These are phyloP conservation scores for Pythium aphanidermatum DNA, from an alignment of 352 stramenopile genomes.

Conservation along the genomic window DNA sequence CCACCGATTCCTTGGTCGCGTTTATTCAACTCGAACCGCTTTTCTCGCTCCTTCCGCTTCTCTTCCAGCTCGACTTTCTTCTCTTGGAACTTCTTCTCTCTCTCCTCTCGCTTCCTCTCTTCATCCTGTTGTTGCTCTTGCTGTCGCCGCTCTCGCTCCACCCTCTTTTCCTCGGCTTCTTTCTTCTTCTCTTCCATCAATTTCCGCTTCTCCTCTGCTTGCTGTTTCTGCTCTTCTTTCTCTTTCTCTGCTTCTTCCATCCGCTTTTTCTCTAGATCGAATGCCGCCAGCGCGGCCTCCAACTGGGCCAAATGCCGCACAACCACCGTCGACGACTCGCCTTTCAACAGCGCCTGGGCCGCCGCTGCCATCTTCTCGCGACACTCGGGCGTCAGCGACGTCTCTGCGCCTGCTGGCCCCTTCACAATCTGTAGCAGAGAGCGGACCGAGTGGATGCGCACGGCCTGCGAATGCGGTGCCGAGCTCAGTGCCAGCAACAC, in stretches of 20 bases:
- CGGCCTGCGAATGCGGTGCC: constrained; percentile 33
- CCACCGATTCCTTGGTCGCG: too few species aligned
- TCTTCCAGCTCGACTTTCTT: background rate
- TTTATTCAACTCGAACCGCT: too few species aligned
- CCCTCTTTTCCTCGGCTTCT: constrained; percentile 26
- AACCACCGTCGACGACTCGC: constrained; percentile 49
- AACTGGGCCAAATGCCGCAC: constrained; percentile 55
- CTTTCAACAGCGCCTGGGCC: constrained; percentile 29
- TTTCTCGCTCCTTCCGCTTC: constrained; percentile 7
- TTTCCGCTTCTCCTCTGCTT: constrained; percentile 26
- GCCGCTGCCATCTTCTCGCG: constrained; percentile 34
- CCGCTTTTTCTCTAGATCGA: constrained; percentile 21
- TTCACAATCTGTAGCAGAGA: constrained; percentile 69
- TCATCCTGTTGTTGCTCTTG: constrained; percentile 2
- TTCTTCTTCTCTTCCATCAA: constrained; percentile 34
- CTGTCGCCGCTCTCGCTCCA: background rate
- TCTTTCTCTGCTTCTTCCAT: constrained; percentile 28
- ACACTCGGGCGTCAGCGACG: constrained; percentile 24
- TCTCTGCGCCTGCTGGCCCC: constrained; percentile 17
- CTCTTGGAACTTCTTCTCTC: constrained; percentile 2
- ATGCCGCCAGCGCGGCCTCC: constrained; percentile 21
- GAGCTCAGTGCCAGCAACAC: constrained; percentile 47
- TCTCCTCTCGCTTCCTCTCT: background rate
- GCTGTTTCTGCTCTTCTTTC: constrained; percentile 33
- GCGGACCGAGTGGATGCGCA: constrained; percentile 72